These are phyloP conservation scores for Termitomyces bulborhizus DNA, from an alignment of 768 basidiomycete genomes.

Conservation along the genomic window DNA sequence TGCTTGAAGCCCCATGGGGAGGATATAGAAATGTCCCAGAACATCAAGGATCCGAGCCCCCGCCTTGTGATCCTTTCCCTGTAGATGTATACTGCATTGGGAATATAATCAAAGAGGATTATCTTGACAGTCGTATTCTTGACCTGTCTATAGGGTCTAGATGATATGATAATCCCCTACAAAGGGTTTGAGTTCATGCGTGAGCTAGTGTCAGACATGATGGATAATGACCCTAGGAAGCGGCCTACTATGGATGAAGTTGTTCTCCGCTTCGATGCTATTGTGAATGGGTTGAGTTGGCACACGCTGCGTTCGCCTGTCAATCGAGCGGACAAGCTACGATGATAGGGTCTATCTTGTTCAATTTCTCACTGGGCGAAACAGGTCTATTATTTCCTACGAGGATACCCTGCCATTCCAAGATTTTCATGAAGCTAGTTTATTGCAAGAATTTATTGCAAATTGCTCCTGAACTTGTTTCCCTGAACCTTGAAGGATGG, in stretches of 20 bases:
- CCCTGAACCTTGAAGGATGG: too few relatives aligned
- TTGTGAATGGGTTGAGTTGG: not conserved
- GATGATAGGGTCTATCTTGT: not conserved
- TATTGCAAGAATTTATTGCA: too few relatives aligned
- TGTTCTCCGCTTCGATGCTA: not conserved
- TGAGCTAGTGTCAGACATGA: not conserved
- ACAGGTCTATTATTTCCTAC: not conserved
- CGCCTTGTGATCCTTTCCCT: not conserved
- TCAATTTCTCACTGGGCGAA: not conserved
- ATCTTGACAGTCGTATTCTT: not conserved
- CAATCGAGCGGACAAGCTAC: not conserved
- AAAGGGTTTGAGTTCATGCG: not conserved
- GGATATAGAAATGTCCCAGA: not conserved
- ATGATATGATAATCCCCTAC: not conserved
- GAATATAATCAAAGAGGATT: not conserved
- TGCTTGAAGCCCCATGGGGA: not conserved
- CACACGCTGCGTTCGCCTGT: not conserved
- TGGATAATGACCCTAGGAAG: not conserved
- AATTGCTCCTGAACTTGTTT: too few relatives aligned
- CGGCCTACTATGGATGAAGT: not conserved
- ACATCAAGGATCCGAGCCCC: not conserved
- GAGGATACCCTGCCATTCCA: not conserved
- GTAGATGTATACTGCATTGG: not conserved
- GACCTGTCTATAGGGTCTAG: not conserved
- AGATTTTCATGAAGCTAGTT: not conserved